Evolutionary conservation across 1,284 basidiomycete genomes (phyloP).

Genomic region (Moniliophthora roreri): DNA sequence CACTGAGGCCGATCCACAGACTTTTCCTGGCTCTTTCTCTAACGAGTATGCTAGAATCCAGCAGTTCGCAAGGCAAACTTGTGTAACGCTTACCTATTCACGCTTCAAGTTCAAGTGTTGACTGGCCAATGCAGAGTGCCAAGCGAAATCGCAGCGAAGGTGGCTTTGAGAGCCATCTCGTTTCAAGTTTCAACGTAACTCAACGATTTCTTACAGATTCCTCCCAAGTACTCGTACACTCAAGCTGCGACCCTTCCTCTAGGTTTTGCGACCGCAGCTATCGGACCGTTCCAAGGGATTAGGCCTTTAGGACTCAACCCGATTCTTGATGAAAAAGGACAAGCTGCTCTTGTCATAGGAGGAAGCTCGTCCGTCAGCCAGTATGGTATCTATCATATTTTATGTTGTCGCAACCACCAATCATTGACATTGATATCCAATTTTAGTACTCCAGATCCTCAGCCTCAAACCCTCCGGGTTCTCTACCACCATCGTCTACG

Average conservation of each 20-base stretch:
- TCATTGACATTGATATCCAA: not conserved
- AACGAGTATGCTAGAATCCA: conserved; percentile 44
- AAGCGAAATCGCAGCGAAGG: conserved; percentile 42
- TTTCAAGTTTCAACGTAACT: not conserved
- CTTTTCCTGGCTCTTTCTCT: conserved; percentile 38
- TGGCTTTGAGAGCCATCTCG: conserved; percentile 16
- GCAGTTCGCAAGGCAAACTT: conserved; percentile 36
- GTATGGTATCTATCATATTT: conserved; percentile 3
- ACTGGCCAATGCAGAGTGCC: conserved; percentile 22
- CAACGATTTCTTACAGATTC: not conserved
- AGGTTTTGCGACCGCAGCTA: not conserved
- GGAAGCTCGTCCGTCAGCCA: conserved; percentile 9
- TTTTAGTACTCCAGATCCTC: not conserved
- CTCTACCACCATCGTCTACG: conserved; percentile 36
- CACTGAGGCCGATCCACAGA: not conserved
- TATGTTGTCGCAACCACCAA: conserved; percentile 19
- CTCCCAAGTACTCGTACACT: conserved; percentile 5
- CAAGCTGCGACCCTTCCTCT: conserved; percentile 9
- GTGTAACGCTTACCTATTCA: too few species aligned
- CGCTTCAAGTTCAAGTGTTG: too few species aligned
- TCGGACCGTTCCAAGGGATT: conserved; percentile 1
- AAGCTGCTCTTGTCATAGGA: conserved; percentile 8
- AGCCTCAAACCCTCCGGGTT: conserved; percentile 25
- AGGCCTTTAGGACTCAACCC: conserved; percentile 9
- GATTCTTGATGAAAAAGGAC: not conserved